A percentile compares a stretch with the other conserved stretches of the same genome.
These are phyloP conservation scores for Rhizoclosmatium sp. DNA, from an alignment of 192 early-diverging fungal species.

Conservation along the genomic window DNA sequence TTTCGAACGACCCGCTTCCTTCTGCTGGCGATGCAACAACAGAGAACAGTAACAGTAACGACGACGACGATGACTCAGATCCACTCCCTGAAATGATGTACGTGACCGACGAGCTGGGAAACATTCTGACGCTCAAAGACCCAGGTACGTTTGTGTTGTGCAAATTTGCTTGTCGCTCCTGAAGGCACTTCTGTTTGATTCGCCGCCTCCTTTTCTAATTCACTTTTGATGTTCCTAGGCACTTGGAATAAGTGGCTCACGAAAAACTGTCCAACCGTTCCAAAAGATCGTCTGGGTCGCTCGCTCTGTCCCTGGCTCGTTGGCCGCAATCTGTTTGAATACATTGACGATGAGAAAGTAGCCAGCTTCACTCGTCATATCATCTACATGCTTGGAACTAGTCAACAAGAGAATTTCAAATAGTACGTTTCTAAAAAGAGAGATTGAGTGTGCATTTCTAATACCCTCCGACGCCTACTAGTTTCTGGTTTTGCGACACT, in stretches of 20 bases:
- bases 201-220: too few relatives aligned
- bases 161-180: neutral
- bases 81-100: conserved; percentile 35
- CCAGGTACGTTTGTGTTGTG: conserved; percentile 14
- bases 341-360: conserved; percentile 29
- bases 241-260: conserved; percentile 21
- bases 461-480: neutral
- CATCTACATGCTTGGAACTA: conserved; percentile 33
- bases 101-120: conserved; percentile 40
- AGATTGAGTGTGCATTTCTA: neutral
- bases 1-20: neutral
- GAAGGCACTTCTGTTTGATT: neutral
- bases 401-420: conserved; percentile 29
- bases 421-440: conserved; percentile 17
- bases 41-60: neutral
- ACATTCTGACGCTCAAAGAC: conserved; percentile 35
- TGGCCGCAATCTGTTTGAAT: conserved; percentile 41
- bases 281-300: neutral
- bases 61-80: neutral
- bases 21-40: neutral
- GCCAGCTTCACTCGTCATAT: conserved; percentile 36
- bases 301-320: conserved; percentile 28
- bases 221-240: neutral
- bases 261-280: conserved; percentile 23
- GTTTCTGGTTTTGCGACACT: conserved; percentile 50